Evolutionary conservation across 192 early-diverging fungal genomes (phyloP), one percentile per base, ranked within the genome.

Genomic region (Coemansia sp.): DNA sequence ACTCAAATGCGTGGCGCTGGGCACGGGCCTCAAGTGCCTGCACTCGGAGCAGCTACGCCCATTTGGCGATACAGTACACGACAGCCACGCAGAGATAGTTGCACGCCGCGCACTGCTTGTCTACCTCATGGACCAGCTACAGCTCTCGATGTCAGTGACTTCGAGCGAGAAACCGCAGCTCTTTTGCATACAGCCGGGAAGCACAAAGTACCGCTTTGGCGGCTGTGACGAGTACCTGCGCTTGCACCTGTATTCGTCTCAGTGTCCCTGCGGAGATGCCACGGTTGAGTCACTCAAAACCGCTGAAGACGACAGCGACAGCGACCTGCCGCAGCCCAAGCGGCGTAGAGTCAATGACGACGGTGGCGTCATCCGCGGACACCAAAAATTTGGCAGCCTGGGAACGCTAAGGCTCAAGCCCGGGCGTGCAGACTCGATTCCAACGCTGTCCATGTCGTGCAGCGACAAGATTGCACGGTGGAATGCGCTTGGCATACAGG

Each of bases 391-490:
- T 22, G 20, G 35, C 31, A 11, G 56, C 1, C 11, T 42, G 15
- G 64, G 76, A 0, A 39, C 58, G 2, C 35, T 76, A 42, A 60
- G 70, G n/a, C 58, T 73, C 14, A 84, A 83, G 56, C 80, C 80
- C 0, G 82, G 76, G 12, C 83, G 83, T 6, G 61, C 65, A 0
- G 83, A 85, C 57, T 70, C 83, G 3, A 73, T 74, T 31, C 67
- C 74, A 1, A 85, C 83, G 0, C 60, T 74, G 19, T 74, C 68
- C 56, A 85, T 85, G 83, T 77, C 83, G 20, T 84, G 79, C 69
- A 94, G 92, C 70, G 96, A 98, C 82, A 98, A 98, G 72, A 86
- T 98, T 14, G 92, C 93, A 0, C 87, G 86, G 32, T 98, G 96
- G 96, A 91, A 86, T 59, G 84, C 90, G 19, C 68, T 96, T 25